Evolutionary conservation across 202 grass and related monocot genomes (phyloP).

Genomic region (Schoenoplectus triqueter): DNA sequence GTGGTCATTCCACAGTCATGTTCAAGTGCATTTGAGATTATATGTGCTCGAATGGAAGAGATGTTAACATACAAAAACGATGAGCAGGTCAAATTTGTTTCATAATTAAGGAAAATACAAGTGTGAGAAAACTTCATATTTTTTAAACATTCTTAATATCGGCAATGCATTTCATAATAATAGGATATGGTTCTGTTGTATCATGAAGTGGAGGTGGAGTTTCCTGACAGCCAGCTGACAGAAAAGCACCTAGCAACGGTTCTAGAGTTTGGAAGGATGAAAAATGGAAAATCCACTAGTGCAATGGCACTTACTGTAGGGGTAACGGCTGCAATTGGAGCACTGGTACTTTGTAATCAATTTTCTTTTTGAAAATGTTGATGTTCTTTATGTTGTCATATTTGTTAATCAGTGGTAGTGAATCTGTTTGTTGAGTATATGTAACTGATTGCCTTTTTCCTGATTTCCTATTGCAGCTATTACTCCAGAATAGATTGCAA

Average conservation of each 20-base stretch:
- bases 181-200: slow-evolving; percentile 95
- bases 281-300: slow-evolving; percentile 58
- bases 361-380: neutral
- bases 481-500: slow-evolving; percentile 80
- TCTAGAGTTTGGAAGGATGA: slow-evolving; percentile 68
- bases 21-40: slow-evolving; percentile 73
- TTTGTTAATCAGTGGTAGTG: neutral
- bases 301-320: slow-evolving; percentile 92
- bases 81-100: slow-evolving; percentile 58
- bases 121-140: neutral
- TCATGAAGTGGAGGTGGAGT: slow-evolving; percentile 79
- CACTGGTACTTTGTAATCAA: slow-evolving; percentile 57
- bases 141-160: slow-evolving; percentile 13
- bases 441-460: neutral
- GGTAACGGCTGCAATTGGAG: slow-evolving; percentile 70
- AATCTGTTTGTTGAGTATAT: neutral
- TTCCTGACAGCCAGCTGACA: slow-evolving; percentile 49
- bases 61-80: slow-evolving; percentile 64
- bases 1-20: slow-evolving; percentile 58
- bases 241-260: slow-evolving; percentile 83
- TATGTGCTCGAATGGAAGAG: slow-evolving; percentile 74
- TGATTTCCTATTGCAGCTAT: slow-evolving; percentile 58
- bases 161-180: neutral
- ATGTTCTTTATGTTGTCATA: neutral
- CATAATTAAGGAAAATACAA: neutral